A percentile compares a stretch with the other conserved stretches of the same genome.
Evolutionary conservation across 2,329 filamentous ascomycete species (phyloP).

Genomic region (Penicillium frequentans): DNA sequence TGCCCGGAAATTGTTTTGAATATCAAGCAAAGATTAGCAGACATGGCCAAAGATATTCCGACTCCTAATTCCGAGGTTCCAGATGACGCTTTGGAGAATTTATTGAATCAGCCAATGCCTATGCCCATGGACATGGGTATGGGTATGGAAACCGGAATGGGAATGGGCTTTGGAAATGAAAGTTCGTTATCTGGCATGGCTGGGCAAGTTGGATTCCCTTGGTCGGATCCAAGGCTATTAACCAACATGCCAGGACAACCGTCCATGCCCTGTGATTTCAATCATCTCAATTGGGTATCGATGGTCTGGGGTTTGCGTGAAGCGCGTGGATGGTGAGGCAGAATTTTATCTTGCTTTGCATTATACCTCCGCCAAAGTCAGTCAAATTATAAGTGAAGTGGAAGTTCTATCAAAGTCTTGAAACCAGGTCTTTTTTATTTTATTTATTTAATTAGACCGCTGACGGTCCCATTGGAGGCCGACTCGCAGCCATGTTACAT

Average conservation of each 20-base stretch:
- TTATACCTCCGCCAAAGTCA: background rate
- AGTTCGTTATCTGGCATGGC: background rate
- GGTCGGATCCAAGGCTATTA: constrained; percentile 1
- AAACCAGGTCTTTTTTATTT: background rate
- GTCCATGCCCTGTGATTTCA: constrained; percentile 1
- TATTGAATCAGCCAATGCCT: constrained; percentile 1
- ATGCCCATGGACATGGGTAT: background rate
- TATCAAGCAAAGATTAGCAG: constrained; percentile 25
- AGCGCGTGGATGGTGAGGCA: background rate
- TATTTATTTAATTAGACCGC: background rate
- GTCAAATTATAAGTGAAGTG: background rate
- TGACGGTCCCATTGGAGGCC: constrained; percentile 18
- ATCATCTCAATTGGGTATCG: constrained; percentile 10
- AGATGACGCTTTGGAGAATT: background rate
- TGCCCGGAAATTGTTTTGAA: constrained; percentile 31
- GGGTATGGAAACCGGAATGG: background rate
- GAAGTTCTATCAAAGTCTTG: background rate
- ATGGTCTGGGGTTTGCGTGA: constrained; percentile 9
- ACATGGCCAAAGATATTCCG: constrained; percentile 3
- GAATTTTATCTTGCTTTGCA: background rate
- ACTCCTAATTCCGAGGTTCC: background rate
- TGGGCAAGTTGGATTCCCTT: background rate
- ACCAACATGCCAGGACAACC: background rate
- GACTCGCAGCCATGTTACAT: constrained; percentile 67
- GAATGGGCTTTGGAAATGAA: background rate